Conservation (phyloP, 352 stramenopile genomes). For the Pythium aristosporum region DNA sequence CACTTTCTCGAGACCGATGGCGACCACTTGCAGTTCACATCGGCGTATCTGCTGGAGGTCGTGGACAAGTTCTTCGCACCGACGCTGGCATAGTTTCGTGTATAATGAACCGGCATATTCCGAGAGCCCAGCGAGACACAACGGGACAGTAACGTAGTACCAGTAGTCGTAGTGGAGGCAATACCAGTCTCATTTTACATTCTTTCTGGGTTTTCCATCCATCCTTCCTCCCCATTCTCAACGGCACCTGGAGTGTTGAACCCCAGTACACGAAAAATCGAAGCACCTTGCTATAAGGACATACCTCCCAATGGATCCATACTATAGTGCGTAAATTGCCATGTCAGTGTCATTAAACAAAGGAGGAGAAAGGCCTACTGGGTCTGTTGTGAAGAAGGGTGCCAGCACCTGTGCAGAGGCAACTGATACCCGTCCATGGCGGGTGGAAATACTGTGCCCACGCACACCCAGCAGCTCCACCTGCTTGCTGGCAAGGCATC, state of each 20-base stretch:
- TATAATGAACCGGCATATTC: too few species aligned
- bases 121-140: too few species aligned
- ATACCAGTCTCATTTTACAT: background rate
- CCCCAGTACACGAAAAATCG: conserved; percentile 12
- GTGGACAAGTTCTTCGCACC: conserved; percentile 78
- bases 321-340: too few species aligned
- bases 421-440: too few species aligned
- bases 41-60: conserved; percentile 77
- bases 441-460: too few species aligned
- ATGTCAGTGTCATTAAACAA: too few species aligned
- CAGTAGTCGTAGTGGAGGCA: too few species aligned
- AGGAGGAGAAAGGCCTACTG: background rate
- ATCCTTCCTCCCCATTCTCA: background rate
- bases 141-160: background rate
- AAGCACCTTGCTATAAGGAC: conserved; percentile 18
- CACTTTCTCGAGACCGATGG: conserved; percentile 88
- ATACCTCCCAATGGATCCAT: background rate
- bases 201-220: conserved; percentile 16
- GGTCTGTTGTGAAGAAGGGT: background rate
- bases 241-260: conserved; percentile 22
- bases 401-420: too few species aligned
- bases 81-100: conserved; percentile 7
- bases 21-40: conserved; percentile 91
- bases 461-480: too few species aligned
- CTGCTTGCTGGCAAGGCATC: too few species aligned